A percentile compares a stretch with the other conserved stretches of the same genome.
Evolutionary conservation across 805 yeast genomes (phyloP).

Genomic region (Pichia eremophila): DNA sequence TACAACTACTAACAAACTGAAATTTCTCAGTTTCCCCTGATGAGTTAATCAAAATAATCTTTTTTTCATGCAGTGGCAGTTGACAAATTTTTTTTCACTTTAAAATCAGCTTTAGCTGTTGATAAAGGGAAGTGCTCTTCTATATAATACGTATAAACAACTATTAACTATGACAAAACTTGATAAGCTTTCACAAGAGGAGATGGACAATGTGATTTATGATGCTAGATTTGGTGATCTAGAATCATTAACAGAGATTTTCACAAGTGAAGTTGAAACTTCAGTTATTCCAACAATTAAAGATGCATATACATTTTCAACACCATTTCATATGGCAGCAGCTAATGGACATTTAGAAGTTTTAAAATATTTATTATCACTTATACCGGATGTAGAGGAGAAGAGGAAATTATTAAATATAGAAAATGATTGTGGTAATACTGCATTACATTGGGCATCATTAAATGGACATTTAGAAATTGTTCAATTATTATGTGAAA

Average conservation of each 20-base stretch:
- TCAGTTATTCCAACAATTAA: conserved; percentile 34
- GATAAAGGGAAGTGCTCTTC: no score
- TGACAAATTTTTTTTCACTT: no score
- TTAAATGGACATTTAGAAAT: conserved; percentile 73
- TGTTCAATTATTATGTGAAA: conserved; percentile 64
- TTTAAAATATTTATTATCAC: conserved; percentile 47
- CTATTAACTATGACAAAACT: conserved; percentile 17
- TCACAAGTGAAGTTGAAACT: conserved; percentile 45
- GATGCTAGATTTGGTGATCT: conserved; percentile 87
- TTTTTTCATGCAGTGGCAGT: no score
- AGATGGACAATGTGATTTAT: conserved; percentile 69
- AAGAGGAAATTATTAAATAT: conserved; percentile 34
- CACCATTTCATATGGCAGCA: conserved; percentile 90
- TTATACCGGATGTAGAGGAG: conserved; percentile 37
- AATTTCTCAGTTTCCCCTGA: no score
- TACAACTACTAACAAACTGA: no score
- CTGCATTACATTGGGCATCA: conserved; percentile 95
- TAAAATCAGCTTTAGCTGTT: no score
- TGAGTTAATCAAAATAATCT: no score
- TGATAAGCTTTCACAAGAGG: conserved; percentile 50
- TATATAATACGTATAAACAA: no score
- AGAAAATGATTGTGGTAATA: conserved; percentile 77
- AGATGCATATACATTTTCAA: conserved; percentile 57
- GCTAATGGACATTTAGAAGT: conserved; percentile 84
- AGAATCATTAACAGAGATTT: conserved; percentile 60